Base-by-base conservation (phyloP, 2,329 filamentous ascomycete species). In the Nemania diffusa region DNA sequence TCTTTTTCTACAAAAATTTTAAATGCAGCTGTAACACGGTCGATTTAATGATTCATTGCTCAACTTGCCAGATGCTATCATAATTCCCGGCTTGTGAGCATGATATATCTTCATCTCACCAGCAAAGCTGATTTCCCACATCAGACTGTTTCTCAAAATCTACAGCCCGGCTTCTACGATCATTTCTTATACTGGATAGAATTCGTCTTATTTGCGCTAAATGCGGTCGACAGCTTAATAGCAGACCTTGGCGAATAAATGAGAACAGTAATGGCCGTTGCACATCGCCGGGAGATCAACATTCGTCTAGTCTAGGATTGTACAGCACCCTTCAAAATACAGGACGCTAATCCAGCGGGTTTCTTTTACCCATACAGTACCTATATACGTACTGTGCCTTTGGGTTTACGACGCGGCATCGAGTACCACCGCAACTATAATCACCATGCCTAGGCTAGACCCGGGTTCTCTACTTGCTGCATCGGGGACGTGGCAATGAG, bases 281-380 rank as follows among this genome's bases (percentile, higher is more conserved):
- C 57, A 62, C 44, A 68, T 68, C 57, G 40, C 62, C 27, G 37
- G 57, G 57, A 58, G 57, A 62, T 68, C 65, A 48, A 46, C 65
- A 32, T 42, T 57, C 9, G 29, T 53, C 26, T 48, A 24, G 29
- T 53, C 26, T 48, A 24, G 34, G 56, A 60, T 40, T 34, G 26
- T 29, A 46, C 11, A 26, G 20, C n/a, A 27, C 15, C 32, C 62
- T 52, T 58, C 34, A 17, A 22, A 51, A 37, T 48, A 24, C 32
- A 17, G 32, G 26, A 42, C 50, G 22, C 32, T 22, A 20, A 20
- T 11, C 24, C n/a, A 34, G 24, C 26, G 53, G 44, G 22, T 26
- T 42, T 40, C 34, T 55, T 22, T 42, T 32, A 42, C 48, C 32
- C 58, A 59, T 42, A 46, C 20, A 52, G 20, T 50, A 24, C 22